Evolutionary conservation across 305 asterid species (phyloP).

Genomic region (Lippia alba): DNA sequence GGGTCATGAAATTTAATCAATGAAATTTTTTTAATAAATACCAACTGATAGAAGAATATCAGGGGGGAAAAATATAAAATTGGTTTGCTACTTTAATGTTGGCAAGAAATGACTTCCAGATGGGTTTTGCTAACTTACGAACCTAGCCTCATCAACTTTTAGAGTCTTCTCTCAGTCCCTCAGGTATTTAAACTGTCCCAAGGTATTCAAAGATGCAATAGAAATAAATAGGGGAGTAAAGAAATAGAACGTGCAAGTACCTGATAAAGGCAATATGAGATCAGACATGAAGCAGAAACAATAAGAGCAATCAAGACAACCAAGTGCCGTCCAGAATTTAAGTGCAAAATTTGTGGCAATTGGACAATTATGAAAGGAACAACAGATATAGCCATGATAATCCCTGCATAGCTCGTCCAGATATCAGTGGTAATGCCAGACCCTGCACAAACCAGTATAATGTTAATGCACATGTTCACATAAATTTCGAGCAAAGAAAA

Average conservation of each 20-base stretch:
- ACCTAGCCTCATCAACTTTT: not conserved
- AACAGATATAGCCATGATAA: conserved; percentile 86
- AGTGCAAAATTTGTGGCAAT: conserved; percentile 64
- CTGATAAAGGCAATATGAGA: conserved; percentile 92
- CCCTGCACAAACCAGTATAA: conserved; percentile 50
- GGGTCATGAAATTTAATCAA: no score
- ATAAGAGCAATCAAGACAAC: conserved; percentile 79
- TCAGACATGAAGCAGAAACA: conserved; percentile 61
- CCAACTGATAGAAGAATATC: no score
- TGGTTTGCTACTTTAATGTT: no score
- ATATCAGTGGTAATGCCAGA: conserved; percentile 86
- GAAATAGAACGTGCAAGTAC: conserved; percentile 42
- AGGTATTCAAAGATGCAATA: no score
- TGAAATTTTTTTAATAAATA: no score
- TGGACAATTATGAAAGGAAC: conserved; percentile 81
- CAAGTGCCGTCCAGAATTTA: conserved; percentile 67
- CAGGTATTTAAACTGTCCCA: not conserved
- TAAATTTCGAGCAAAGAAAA: conserved; percentile 4
- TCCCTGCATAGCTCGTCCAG: conserved; percentile 87
- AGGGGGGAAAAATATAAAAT: no score
- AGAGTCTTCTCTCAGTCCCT: not conserved
- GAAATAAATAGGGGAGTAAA: conserved; percentile 16
- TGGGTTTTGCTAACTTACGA: not conserved
- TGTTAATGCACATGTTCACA: not conserved
- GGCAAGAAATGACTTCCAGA: no score